Base-by-base conservation (phyloP, 768 basidiomycete species). In the Inosperma sp. region DNA sequence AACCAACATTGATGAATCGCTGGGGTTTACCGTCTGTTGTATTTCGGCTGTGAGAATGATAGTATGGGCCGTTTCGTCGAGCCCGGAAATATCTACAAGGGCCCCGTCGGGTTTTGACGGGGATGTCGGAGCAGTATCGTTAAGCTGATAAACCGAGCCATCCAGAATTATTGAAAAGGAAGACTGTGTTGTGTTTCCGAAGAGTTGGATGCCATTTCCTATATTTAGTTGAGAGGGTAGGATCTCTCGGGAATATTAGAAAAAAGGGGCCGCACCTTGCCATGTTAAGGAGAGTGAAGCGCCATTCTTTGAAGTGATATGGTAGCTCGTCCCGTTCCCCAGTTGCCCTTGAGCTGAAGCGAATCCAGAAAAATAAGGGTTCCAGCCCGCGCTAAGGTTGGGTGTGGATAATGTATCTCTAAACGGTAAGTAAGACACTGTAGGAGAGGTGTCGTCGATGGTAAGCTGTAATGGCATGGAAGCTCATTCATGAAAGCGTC, bases 371-470 rank as follows among this genome's bases (percentile, higher is more conserved):
- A 35, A 42, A 2, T 73, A 78, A 14, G 85, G 78, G 61, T 81
- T 81, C 88, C 88, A 91, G 60, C 86, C 86, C 22, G 70, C 72
- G 16, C 65, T 59, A 34, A 80, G 58, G 57, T 81, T 71, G 1
- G 78, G 65, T 43, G 73, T 63, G 33, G 76, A 69, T 50, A 80
- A 68, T 9, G 75, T 77, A 64, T 86, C 83, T 35, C 69, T 60
- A 52, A 81, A 77, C 19, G 88, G 86, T 52, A 64, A 72, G 69
- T 87, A 89, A 22, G 59, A 54, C 56, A 88, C 69, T 39, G 72
- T 60, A 4, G 86, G 86, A 35, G 86, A 87, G 48, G 81, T 80
- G 62, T 88, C 81, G 65, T 83, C 78, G 59, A 89, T 70, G 52
- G 65, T 56, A 66, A 86, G 71, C 51, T 73, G 62, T 44, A 68